Percentiles rank a stretch among this genome's conserved stretches.
Evolutionary conservation across 768 basidiomycete species (phyloP).

Genomic region (Psilocybe cyanescens): DNA sequence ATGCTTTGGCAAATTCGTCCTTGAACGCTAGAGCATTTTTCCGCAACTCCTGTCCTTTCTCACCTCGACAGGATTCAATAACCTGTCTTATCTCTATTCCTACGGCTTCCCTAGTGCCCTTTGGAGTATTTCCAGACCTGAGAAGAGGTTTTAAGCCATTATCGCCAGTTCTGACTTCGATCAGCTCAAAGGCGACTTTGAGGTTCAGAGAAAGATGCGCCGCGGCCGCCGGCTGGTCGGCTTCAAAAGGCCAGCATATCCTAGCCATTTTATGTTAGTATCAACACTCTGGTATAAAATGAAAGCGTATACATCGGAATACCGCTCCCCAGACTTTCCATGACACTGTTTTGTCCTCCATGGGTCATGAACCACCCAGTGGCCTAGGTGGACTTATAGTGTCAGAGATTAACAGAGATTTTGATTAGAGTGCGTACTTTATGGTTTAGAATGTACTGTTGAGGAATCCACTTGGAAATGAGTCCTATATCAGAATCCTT

Average conservation of each 20-base stretch:
- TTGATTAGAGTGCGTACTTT: neutral
- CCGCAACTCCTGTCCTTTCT: neutral
- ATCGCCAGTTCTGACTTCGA: constrained; percentile 2
- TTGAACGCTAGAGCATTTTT: neutral
- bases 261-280: neutral
- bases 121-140: neutral
- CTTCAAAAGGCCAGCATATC: constrained; percentile 15
- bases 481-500: constrained; percentile 9
- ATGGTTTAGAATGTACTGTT: constrained; percentile 13
- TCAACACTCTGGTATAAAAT: too few relatives aligned
- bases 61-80: neutral
- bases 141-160: neutral
- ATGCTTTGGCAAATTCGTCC: neutral
- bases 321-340: constrained; percentile 12
- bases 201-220: neutral
- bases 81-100: neutral
- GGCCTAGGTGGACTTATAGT: constrained; percentile 1
- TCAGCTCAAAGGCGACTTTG: constrained; percentile 1
- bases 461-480: constrained; percentile 8
- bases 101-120: constrained; percentile 1
- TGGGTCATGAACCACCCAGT: constrained; percentile 18
- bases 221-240: constrained; percentile 2
- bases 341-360: constrained; percentile 13
- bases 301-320: constrained; percentile 8
- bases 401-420: neutral